Base-by-base conservation (phyloP, 768 basidiomycete genomes). In the Antrodiella citrinella region DNA sequence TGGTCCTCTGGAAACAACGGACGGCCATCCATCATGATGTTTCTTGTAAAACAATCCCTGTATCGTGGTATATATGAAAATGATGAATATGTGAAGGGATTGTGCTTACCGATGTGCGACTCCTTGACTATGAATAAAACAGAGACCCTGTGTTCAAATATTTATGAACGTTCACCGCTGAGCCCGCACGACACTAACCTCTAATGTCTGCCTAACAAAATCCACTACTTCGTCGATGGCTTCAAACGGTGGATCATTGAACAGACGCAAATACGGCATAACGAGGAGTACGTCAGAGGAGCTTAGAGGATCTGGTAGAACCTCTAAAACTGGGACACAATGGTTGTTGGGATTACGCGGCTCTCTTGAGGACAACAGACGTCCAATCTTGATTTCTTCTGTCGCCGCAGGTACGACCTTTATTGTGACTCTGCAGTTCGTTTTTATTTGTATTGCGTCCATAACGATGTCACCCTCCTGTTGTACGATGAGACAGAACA, bases 211-310 rank as follows among this genome's bases (percentile, higher is more conserved):
- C 20, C 26, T 4, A 12, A 50, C 26, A 20, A 50, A 50, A 15
- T 50, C 49, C 12, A 50, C 15, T 7, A 50, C 26, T 21, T 50
- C 49, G 4, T 60, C 60, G 3, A 62, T 45, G 3, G 51, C 56
- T 2, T 42, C 30, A 19, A 67, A 57, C 0, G 40, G 51, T 0
- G 66, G 66, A 24, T 64, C 40, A 44, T 67, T 49, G 44, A 56
- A 59, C 1, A 52, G 58, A n/a, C 63, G 56, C 5, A 67, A 46
- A 12, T 54, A 55, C 2, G 65, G 53, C 53, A 62, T 64, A 5
- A 67, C 57, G 44, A 65, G 49, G 13, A 57, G 49, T 0, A 42
- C 39, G 11, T 23, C 42, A 7, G 20, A 22, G 4, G 30, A 11
- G 3, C 57, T 50, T 3, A 51, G 47, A 4, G 58, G 55, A 38